Conservation (phyloP, 1,284 basidiomycete genomes). For the Ceratobasidium sp. region DNA sequence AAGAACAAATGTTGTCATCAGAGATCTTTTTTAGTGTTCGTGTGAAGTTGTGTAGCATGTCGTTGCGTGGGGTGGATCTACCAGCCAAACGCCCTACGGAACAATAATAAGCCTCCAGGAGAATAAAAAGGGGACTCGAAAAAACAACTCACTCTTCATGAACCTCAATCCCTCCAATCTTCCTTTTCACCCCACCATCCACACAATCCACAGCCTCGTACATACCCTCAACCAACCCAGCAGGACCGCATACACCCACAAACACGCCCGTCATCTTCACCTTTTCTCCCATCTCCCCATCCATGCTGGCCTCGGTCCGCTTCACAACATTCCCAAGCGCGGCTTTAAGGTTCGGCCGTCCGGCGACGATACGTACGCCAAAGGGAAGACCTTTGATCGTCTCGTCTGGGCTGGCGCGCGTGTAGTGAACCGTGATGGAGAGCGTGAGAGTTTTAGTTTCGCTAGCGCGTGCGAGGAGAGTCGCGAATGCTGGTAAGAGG, state of each 20-base stretch:
- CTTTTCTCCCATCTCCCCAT: constrained; percentile 53
- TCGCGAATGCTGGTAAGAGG: constrained; percentile 68
- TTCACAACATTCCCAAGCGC: constrained; percentile 32
- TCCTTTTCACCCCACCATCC: constrained; percentile 65
- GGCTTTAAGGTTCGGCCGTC: constrained; percentile 65
- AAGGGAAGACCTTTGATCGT: constrained; percentile 54
- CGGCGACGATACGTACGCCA: constrained; percentile 65
- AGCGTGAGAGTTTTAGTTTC: constrained; percentile 61
- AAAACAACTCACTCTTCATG: constrained; percentile 70
- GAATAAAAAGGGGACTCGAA: constrained; percentile 36
- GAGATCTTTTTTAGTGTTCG: not conserved
- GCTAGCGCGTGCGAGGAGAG: constrained; percentile 65
- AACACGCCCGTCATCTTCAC: constrained; percentile 68
- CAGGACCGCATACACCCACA: constrained; percentile 77
- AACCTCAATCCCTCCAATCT: constrained; percentile 77
- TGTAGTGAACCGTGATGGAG: constrained; percentile 73
- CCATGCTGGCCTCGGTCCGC: constrained; percentile 38
- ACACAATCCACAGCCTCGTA: constrained; percentile 66
- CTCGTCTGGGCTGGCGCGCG: constrained; percentile 64
- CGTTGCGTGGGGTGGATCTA: no score
- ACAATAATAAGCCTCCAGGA: no score
- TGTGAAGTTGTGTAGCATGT: no score
- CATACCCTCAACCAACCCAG: constrained; percentile 69
- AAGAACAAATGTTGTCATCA: not conserved
- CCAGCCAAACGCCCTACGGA: constrained; percentile 62